These are phyloP conservation scores for Wallacemonas sp. DNA, from an alignment of 208 protist genomes.

Conservation along the genomic window DNA sequence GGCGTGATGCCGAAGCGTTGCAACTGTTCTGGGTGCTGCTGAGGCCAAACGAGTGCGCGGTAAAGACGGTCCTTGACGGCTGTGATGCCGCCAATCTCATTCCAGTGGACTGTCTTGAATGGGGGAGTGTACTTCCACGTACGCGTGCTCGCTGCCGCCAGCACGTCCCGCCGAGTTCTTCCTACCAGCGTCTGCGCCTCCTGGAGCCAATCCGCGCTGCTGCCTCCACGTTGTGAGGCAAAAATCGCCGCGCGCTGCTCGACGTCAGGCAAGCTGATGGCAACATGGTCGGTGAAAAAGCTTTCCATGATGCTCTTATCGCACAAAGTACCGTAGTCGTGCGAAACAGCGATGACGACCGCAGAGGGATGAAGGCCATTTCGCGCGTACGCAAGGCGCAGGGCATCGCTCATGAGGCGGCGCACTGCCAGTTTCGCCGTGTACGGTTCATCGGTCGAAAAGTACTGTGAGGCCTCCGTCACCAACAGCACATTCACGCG, in stretches of 20 bases:
- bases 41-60: conserved; percentile 98
- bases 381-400: conserved; percentile 15
- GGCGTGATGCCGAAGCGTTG: conserved; percentile 97
- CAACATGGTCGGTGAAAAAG: conserved; percentile 44
- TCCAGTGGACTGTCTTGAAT: conserved; percentile 92
- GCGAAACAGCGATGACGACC: conserved; percentile 48
- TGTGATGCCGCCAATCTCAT: conserved; percentile 99
- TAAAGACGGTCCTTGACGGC: conserved; percentile 97
- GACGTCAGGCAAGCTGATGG: conserved; percentile 35
- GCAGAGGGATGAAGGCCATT: conserved; percentile 29
- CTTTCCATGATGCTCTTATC: conserved; percentile 27
- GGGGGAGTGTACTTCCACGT: conserved; percentile 17
- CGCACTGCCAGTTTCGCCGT: conserved; percentile 30
- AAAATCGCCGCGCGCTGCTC: conserved; percentile 48
- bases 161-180: conserved; percentile 42
- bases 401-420: conserved; percentile 26
- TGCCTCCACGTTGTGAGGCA: conserved; percentile 39
- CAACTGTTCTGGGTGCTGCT: conserved; percentile 98
- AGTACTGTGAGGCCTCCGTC: conserved; percentile 31
- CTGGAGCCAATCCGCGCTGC: conserved; percentile 19
- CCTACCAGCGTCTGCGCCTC: conserved; percentile 63
- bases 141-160: conserved; percentile 29
- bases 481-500: conserved; percentile 34
- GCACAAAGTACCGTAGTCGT: conserved; percentile 19
- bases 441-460: conserved; percentile 32